Evolutionary conservation across 2,329 filamentous ascomycete genomes (phyloP).

Genomic region (Plectosphaerella sp.): DNA sequence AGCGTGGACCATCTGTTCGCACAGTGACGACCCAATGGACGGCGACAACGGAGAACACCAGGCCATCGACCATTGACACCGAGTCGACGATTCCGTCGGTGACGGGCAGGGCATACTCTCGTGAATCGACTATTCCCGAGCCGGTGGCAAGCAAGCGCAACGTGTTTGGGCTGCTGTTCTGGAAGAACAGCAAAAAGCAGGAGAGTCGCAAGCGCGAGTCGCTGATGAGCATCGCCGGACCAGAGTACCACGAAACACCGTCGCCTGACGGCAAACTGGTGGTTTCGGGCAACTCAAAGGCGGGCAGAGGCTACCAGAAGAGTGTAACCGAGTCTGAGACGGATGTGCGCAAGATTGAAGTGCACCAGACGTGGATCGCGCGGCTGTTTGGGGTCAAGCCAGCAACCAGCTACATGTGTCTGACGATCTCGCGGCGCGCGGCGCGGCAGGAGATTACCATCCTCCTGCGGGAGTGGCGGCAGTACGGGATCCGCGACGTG

Average conservation of each 20-base stretch:
- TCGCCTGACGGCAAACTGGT: slow-evolving; percentile 13
- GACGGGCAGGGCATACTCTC: slow-evolving; percentile 1
- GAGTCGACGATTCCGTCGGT: slow-evolving; percentile 9
- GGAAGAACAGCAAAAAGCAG: slow-evolving; percentile 44
- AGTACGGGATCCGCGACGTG: slow-evolving; percentile 76
- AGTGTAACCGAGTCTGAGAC: slow-evolving; percentile 29
- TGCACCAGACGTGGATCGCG: slow-evolving; percentile 81
- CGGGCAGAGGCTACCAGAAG: slow-evolving; percentile 12
- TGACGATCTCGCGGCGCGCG: slow-evolving; percentile 62
- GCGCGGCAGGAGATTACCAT: slow-evolving; percentile 73
- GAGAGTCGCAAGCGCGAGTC: slow-evolving; percentile 18
- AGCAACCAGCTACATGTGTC: slow-evolving; percentile 68
- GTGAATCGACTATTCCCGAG: not conserved
- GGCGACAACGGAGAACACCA: slow-evolving; percentile 6
- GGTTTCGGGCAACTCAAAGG: slow-evolving; percentile 6
- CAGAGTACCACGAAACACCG: slow-evolving; percentile 24
- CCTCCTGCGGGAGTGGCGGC: slow-evolving; percentile 74
- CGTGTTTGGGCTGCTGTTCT: slow-evolving; percentile 50
- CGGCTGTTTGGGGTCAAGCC: slow-evolving; percentile 89
- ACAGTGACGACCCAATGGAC: not conserved
- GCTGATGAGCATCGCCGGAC: slow-evolving; percentile 36
- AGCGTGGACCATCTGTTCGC: not conserved
- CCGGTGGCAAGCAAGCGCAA: slow-evolving; percentile 38
- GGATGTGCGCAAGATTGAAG: slow-evolving; percentile 52
- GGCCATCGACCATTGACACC: slow-evolving; percentile 9